Conservation (phyloP, 257 asterid genomes). For the Scutellaria galericulata region DNA sequence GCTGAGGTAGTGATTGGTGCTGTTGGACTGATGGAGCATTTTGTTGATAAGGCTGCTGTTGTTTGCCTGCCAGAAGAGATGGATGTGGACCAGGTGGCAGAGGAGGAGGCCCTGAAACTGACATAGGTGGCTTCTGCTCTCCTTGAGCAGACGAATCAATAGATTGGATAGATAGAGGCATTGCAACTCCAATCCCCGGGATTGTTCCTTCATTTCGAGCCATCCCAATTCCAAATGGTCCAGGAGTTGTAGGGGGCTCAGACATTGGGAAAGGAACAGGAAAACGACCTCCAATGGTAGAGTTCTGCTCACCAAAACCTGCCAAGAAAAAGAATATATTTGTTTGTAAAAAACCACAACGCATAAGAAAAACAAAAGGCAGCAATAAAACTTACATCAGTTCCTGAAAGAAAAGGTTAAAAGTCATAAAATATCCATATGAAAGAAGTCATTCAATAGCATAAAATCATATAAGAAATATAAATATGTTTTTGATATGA, state of each 20-base stretch:
- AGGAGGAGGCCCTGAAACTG: slow-evolving; percentile 79
- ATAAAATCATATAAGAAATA: slow-evolving; percentile 25
- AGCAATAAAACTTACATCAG: slow-evolving; percentile 5
- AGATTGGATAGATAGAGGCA: slow-evolving; percentile 80
- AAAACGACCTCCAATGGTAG: slow-evolving; percentile 55
- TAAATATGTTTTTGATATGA: slow-evolving; percentile 22
- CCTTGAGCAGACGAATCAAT: slow-evolving; percentile 79
- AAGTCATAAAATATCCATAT: neutral
- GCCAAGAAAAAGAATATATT: slow-evolving; percentile 28
- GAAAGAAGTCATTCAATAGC: neutral
- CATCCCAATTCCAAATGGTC: slow-evolving; percentile 81
- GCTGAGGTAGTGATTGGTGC: slow-evolving; percentile 65
- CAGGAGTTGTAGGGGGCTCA: slow-evolving; percentile 77
- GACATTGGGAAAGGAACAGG: slow-evolving; percentile 68
- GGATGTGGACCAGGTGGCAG: slow-evolving; percentile 99
- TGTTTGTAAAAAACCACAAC: neutral
- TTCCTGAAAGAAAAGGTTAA: slow-evolving; percentile 1
- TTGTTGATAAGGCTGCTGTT: slow-evolving; percentile 88
- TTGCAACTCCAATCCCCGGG: slow-evolving; percentile 96
- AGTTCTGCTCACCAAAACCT: slow-evolving; percentile 79
- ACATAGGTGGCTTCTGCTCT: slow-evolving; percentile 67
- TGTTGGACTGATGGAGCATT: slow-evolving; percentile 64
- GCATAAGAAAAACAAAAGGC: neutral
- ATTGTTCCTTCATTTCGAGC: slow-evolving; percentile 93
- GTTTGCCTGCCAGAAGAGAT: slow-evolving; percentile 75